These are phyloP conservation scores for Ambrosia artemisiifolia DNA, from an alignment of 129 eudicot species.

Conservation along the genomic window DNA sequence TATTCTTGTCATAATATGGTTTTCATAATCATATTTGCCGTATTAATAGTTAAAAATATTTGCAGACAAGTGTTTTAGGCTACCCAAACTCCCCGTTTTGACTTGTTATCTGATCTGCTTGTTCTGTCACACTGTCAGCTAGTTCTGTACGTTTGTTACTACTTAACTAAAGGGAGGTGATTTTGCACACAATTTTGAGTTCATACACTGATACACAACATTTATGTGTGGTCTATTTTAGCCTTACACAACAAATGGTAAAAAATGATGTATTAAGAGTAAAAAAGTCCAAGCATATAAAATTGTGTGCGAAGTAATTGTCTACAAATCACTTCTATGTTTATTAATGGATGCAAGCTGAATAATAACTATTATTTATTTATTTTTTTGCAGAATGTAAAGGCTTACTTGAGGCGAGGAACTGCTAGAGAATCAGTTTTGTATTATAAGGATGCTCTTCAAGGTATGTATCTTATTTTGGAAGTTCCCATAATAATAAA, in stretches of 20 bases:
- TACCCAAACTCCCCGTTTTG: neutral
- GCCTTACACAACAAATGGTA: neutral
- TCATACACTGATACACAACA: too few relatives aligned
- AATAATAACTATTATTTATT: neutral
- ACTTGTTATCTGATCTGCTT: neutral
- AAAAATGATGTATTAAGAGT: neutral
- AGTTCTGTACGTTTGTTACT: neutral
- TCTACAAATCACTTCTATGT: neutral
- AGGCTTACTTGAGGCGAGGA: constrained; percentile 93
- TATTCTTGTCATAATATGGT: neutral
- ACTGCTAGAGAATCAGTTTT: constrained; percentile 82
- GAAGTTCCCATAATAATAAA: too few relatives aligned
- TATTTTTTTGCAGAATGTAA: constrained; percentile 67
- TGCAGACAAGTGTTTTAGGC: neutral
- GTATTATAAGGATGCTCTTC: constrained; percentile 71
- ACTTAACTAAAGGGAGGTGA: neutral
- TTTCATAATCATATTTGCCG: neutral
- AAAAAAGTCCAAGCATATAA: neutral
- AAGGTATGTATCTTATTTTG: constrained; percentile 48
- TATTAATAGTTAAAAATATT: neutral
- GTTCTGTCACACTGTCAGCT: neutral
- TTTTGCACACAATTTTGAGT: too few relatives aligned
- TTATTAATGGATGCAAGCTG: neutral
- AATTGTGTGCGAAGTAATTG: neutral
- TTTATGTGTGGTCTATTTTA: neutral